Percentiles rank a stretch among this genome's conserved stretches.
Evolutionary conservation across 2,329 filamentous ascomycete species (phyloP).

Genomic region (Aspergillus eucalypticola): DNA sequence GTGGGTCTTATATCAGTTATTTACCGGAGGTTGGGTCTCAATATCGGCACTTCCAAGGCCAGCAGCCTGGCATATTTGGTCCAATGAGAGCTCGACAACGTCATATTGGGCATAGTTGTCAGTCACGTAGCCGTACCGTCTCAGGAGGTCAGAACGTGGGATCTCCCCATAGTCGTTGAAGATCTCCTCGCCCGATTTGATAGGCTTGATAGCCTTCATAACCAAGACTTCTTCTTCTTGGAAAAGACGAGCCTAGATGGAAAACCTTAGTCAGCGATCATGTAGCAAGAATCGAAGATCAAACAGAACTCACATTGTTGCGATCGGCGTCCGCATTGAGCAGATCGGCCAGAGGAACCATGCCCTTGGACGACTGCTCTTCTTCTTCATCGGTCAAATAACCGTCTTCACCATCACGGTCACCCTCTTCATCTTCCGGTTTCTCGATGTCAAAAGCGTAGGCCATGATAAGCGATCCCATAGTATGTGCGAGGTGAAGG

Average conservation of each 20-base stretch:
- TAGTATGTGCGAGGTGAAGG: conserved; percentile 66
- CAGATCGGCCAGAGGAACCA: conserved; percentile 89
- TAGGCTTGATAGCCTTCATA: conserved; percentile 70
- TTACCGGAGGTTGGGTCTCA: conserved; percentile 37
- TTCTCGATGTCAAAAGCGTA: conserved; percentile 83
- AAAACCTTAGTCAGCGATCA: conserved; percentile 8
- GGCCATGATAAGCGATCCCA: conserved; percentile 88
- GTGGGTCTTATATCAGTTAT: not conserved
- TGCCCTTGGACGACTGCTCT: conserved; percentile 70
- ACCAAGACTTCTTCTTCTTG: conserved; percentile 63
- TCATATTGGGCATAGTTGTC: conserved; percentile 75
- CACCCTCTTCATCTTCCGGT: conserved; percentile 59
- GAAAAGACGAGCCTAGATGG: conserved; percentile 56
- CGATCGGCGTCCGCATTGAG: conserved; percentile 80
- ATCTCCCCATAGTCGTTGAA: conserved; percentile 88
- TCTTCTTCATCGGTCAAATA: conserved; percentile 65
- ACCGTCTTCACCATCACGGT: conserved; percentile 48
- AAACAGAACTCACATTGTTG: conserved; percentile 65
- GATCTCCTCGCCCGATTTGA: conserved; percentile 72
- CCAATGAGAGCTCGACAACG: conserved; percentile 74
- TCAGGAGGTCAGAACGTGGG: conserved; percentile 76
- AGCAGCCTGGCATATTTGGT: conserved; percentile 52
- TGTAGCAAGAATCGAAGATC: not conserved
- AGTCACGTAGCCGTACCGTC: conserved; percentile 87
- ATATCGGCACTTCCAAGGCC: conserved; percentile 32